Conservation (phyloP, 2,329 filamentous ascomycete genomes). For the Fusarium dlaminii region DNA sequence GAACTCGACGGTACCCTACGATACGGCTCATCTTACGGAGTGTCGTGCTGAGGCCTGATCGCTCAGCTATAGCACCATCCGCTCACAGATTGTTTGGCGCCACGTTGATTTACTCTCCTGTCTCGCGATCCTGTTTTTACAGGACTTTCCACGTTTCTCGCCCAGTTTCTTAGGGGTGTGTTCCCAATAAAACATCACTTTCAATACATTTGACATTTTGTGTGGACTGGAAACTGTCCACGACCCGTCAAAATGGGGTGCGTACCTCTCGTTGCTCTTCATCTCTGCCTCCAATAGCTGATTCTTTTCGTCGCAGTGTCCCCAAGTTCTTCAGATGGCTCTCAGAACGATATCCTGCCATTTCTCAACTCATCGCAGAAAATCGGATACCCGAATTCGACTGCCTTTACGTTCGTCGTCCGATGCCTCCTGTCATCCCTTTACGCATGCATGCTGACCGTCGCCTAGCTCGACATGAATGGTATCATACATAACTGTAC, state of each 20-base stretch:
- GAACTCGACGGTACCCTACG: conserved; percentile 3
- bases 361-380: conserved; percentile 97
- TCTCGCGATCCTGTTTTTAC: conserved; percentile 30
- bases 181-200: conserved; percentile 15
- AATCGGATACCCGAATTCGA: conserved; percentile 99
- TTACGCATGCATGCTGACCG: conserved; percentile 32
- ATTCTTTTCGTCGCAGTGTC: conserved; percentile 56
- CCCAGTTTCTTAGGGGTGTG: conserved; percentile 19
- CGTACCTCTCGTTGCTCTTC: neutral
- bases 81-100: conserved; percentile 7
- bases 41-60: neutral
- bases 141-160: conserved; percentile 35
- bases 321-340: conserved; percentile 99
- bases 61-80: conserved; percentile 6
- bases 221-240: conserved; percentile 38
- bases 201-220: conserved; percentile 10
- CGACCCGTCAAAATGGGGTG: conserved; percentile 45
- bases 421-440: conserved; percentile 19
- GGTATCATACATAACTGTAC: conserved; percentile 99
- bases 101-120: conserved; percentile 21
- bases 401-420: conserved; percentile 79
- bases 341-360: conserved; percentile 97
- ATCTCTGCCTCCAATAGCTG: conserved; percentile 9
- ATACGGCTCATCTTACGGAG: conserved; percentile 9
- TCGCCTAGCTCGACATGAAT: conserved; percentile 86